Evolutionary conservation across 768 basidiomycete species (phyloP), one percentile per base, ranked within the genome.

Genomic region (Suillus clintonianus): DNA sequence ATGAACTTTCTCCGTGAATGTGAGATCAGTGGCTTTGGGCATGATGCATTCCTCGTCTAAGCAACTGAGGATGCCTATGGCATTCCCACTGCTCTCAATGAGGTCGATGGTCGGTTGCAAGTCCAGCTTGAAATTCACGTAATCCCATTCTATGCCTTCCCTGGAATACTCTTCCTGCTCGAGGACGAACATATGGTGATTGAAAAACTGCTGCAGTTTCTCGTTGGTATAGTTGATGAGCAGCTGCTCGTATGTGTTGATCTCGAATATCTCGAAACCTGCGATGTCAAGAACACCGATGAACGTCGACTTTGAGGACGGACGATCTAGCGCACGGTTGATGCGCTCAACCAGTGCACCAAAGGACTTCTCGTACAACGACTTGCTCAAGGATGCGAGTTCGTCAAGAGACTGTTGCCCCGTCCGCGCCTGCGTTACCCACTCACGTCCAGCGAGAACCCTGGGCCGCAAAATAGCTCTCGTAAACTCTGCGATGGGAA

Each of bases 181-280:
- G 39, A 99, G 87, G 43, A 97, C 94, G 77, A 99, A 99, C 97
- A 99, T 99, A 75, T 99, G 97, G 77, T 99, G 95, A 71, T 99
- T 99, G 85, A 95, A 95, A 77, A 94, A 94, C 76, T 98, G 97
- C 74, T 98, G 97, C 10, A 99, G 85, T 72, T 92, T 97, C 84
- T 99, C 97, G 81, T 99, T 99, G 50, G 97, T 99, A 71, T 93
- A 97, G 73, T 99, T 99, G 86, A 99, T 99, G 70, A 97, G 85
- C 32, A 99, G 85, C 75, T 99, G 97, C 71, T 99, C 97, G 75
- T 98, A 99, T 10, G 91, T 91, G 75, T 98, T 98, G 70, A 90
- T 82, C 61, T 92, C 91, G 79, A 94, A 93, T 65, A 99, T 99
- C 77, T 99, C 97, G 78, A 99, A 99, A 10, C 97, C 97, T 8